Base-by-base conservation (phyloP, 2,329 filamentous ascomycete genomes). In the Sporothrix pseudoabietina region DNA sequence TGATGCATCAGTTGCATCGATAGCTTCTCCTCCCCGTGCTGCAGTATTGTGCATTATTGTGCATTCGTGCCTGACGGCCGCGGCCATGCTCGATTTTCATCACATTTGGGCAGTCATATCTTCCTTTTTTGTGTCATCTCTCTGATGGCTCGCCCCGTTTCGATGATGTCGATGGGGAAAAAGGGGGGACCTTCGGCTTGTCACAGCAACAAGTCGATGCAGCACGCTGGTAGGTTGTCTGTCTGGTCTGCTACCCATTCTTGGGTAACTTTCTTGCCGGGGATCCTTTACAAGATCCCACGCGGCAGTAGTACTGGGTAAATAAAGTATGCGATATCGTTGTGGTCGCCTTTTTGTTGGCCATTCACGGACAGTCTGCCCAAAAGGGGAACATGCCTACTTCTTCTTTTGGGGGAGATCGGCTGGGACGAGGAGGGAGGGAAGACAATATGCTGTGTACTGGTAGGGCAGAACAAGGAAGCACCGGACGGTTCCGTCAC, bases 51-150 rank as follows among this genome's bases (percentile, higher is more conserved):
- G 59, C 59, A 65, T 65, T 16, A 7, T 32, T n/a, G 63, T 65
- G 65, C 65, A 72, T 72, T 72, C 30, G 70, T 72, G 70, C 73
- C 73, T 72, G 63, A 74, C 70, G 68, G 57, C 35, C 54, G 16
- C 54, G 44, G 35, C 47, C 61, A 47, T 44, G 10, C 44, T 47
- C 16, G 12, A n/a, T 41, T 22, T 30, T 9, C 8, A 22, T 44
- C 5, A 26, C 39, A 32, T 59, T 41, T 73, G 66, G 66, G 12
- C 47, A 69, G 54, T 32, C 19, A 47, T 44, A 49, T 22, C 19
- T 41, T 59, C 26, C 26, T 30, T 26, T 35, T 35, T 35, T 35
- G 1, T 1, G 26, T 26, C 26, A 35, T 35, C 3, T 22, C 52
- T 30, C 22, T 26, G 41, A 16, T 39, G 65, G 44, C 26, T 69